Evolutionary conservation across 805 yeast species (phyloP).

Genomic region (Candida vartiovaarae): DNA sequence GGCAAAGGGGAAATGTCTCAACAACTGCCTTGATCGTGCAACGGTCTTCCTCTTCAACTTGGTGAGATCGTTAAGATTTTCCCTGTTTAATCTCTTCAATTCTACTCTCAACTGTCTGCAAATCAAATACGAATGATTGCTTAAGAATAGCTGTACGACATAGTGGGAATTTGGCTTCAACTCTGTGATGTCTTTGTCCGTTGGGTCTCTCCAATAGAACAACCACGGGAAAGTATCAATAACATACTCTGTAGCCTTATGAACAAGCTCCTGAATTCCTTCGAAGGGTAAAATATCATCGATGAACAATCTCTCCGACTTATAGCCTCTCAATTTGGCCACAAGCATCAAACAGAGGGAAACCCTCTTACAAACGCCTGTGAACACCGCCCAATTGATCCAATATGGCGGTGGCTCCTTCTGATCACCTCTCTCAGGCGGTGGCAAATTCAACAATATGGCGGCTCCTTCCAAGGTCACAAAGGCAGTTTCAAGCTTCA

Average conservation of each 20-base stretch:
- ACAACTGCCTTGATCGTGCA: too few relatives aligned
- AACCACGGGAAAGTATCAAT: neutral
- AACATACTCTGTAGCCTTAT: neutral
- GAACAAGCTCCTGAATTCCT: neutral
- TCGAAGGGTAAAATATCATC: neutral
- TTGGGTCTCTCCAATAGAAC: neutral
- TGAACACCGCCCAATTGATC: neutral
- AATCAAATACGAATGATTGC: neutral
- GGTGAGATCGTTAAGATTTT: too few relatives aligned
- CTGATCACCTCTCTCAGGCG: neutral
- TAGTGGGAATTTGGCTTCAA: neutral
- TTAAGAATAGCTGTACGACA: neutral
- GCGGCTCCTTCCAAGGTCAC: neutral
- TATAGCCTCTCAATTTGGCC: neutral
- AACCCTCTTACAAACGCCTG: neutral
- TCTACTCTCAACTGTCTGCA: too few relatives aligned
- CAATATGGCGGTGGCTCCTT: neutral
- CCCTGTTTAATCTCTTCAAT: too few relatives aligned
- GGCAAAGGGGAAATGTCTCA: too few relatives aligned
- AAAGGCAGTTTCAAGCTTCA: neutral
- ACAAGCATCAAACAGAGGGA: neutral
- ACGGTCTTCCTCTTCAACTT: too few relatives aligned
- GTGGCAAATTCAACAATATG: neutral
- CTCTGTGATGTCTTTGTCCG: neutral
- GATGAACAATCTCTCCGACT: neutral